Base-by-base conservation (phyloP, 805 yeast genomes). In the Myxozyma geophila region DNA sequence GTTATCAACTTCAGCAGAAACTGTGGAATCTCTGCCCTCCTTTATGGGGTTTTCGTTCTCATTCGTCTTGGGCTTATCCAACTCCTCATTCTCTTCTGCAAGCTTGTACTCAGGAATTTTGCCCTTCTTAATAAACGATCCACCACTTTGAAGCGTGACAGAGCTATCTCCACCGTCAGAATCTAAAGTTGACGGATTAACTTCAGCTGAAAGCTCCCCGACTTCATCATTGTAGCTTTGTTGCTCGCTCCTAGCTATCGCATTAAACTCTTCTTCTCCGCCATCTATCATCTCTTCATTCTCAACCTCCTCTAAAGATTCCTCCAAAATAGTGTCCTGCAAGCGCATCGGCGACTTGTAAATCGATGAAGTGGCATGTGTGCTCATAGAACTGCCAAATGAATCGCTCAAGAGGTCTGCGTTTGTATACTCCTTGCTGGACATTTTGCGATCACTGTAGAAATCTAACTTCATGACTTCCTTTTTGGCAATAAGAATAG, bases 381-480 rank as follows among this genome's bases (percentile, higher is more conserved):
- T 53, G 47, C 10, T 19, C 47, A 35, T 17, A 28, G 44, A 17
- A 35, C 43, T 46, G 13, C 33, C 35, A 28, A 21, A 41, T 4
- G 59, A 55, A 15, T 55, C 60, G 10, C 17, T 43, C 19, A 59
- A 13, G 2, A 64, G n/a, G 17, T 63, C 67, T 28, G 52, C 60
- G 2, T 47, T 44, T 5, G 69, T 63, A 19, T 60, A 63, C 17
- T 60, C 69, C 49, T 64, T 66, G 28, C 43, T 60, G 8, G 67
- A 63, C 49, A 55, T 15, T 37, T 66, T 66, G 9, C 69, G 53
- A 55, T 66, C 69, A 17, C 60, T 51, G 23, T 66, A 66, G 43
- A 54, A 66, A 53, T 66, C 69, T 7, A 66, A 51, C 49, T 59
- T 64, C 55, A 52, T 43, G 7, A 66, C 61, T 57, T 62, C 66